Evolutionary conservation across 1,139 yeast genomes (phyloP), one percentile per base, ranked within the genome.

Genomic region (Geotrichum fermentans): DNA sequence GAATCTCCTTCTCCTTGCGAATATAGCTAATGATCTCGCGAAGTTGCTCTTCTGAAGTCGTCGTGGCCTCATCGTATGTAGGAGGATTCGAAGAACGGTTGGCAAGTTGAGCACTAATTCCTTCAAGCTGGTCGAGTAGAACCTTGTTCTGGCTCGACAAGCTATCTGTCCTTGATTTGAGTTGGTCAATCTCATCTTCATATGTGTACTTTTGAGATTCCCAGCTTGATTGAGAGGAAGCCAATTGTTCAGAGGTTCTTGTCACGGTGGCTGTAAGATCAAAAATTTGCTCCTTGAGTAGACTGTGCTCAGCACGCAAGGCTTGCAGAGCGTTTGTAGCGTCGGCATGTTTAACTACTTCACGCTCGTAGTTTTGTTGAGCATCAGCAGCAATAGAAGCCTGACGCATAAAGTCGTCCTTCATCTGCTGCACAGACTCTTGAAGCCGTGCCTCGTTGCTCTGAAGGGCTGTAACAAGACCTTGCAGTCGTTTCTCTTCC

Each of bases 1-100:
- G 73, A 4, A 81, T 72, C 55, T 88, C 96, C 62, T 84, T 85
- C 58, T 87, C 95, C 55, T 84, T 80, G 45, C 90, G 82, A 52
- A 88, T 70, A 58, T 77, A 81, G 7, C 73, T 65, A 36, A 88
- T 68, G 32, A 88, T 74, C 56, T 82, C 83, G 49, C 78, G 75
- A 59, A 74, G 58, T 40, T 75, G 77, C 37, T 63, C 69, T 21
- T 61, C 63, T 5, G 61, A 56, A 34, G 39, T 34, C 4, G 48
- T 55, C 64, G 47, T 43, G 26, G 32, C 40, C 42, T 52, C 24
- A 44, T 54, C 11, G 37, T 55, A 43, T 29, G 30, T 43, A 2
- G 53, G 51, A 6, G 51, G 53, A 7, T 35, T 18, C 16, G 35
- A 37, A 18, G 45, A 13, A 16, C 38, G 45, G 17, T 47, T 49